phyloP scores from a whole-genome alignment of 495 filamentous ascomycete genomes.

The Chaetomium cochliodes region DNA sequence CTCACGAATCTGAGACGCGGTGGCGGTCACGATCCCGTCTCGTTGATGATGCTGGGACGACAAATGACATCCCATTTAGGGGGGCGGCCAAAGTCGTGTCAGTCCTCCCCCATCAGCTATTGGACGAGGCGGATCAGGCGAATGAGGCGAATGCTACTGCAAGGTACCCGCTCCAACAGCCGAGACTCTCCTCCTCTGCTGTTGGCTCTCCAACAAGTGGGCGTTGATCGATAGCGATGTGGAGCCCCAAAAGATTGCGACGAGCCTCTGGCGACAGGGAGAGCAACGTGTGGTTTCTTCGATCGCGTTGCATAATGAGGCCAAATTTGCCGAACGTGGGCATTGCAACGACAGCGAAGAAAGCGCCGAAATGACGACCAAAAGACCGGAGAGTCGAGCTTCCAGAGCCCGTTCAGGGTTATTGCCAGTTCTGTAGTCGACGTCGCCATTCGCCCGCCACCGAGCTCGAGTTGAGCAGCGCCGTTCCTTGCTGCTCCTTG shows the following conservation, averaged over 20 bases:
- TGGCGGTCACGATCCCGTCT: not conserved
- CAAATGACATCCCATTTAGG: not conserved
- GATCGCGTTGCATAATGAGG: constrained; percentile 14
- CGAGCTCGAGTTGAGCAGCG: not conserved
- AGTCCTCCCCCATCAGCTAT: not conserved
- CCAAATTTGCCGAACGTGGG: constrained; percentile 22
- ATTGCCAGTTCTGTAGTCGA: not conserved
- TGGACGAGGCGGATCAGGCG: not conserved
- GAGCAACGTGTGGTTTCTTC: constrained; percentile 9
- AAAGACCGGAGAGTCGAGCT: not conserved
- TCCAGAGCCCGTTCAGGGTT: not conserved
- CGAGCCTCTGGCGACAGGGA: not conserved
- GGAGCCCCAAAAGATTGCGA: constrained; percentile 20
- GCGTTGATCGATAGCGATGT: constrained; percentile 16
- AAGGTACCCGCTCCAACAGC: constrained; percentile 21
- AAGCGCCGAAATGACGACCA: constrained; percentile 19
- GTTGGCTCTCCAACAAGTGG: constrained; percentile 4
- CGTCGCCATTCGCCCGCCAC: not conserved
- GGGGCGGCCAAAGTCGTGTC: not conserved
- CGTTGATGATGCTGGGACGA: not conserved
- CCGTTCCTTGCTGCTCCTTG: not conserved
- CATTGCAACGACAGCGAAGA: constrained; percentile 20
- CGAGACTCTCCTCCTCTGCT: not conserved
- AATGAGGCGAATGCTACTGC: constrained; percentile 6
- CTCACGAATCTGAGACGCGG: not conserved